These are phyloP conservation scores for Candida buenavistaensis DNA, from an alignment of 1,139 yeast genomes.

Conservation along the genomic window DNA sequence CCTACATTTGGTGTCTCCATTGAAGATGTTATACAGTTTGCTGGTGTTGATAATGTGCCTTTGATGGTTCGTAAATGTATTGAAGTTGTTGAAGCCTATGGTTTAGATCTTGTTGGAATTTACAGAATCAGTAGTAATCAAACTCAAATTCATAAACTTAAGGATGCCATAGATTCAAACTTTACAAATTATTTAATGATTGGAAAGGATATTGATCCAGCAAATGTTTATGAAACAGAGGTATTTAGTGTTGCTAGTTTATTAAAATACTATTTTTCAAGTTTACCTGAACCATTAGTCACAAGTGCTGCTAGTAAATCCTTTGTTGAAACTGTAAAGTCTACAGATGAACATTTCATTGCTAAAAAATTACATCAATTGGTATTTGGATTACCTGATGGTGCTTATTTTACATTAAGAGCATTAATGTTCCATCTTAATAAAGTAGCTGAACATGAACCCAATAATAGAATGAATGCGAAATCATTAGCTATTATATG, in stretches of 20 bases:
- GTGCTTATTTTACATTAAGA: constrained; percentile 89
- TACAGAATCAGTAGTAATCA: constrained; percentile 85
- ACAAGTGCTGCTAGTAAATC: constrained; percentile 56
- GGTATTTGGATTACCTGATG: constrained; percentile 89
- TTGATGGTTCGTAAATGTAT: constrained; percentile 88
- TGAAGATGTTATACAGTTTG: constrained; percentile 71
- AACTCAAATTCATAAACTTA: constrained; percentile 69
- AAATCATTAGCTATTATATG: constrained; percentile 83
- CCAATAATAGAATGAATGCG: constrained; percentile 74
- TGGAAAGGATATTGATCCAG: constrained; percentile 44
- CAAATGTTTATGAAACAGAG: constrained; percentile 63
- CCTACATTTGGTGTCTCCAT: constrained; percentile 82
- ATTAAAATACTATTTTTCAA: constrained; percentile 64
- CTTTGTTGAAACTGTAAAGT: constrained; percentile 72
- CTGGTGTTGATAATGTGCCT: constrained; percentile 87
- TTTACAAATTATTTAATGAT: constrained; percentile 60
- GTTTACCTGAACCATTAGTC: constrained; percentile 69
- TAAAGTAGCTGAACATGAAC: constrained; percentile 65
- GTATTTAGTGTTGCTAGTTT: constrained; percentile 73
- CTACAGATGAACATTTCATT: constrained; percentile 50
- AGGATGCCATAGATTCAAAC: constrained; percentile 72
- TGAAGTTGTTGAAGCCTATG: constrained; percentile 79
- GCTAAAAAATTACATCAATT: constrained; percentile 81
- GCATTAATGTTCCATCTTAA: constrained; percentile 82
- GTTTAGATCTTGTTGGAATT: constrained; percentile 83